These are phyloP conservation scores for Lasiodiplodia theobromae DNA, from an alignment of 2,329 filamentous ascomycete genomes.

Conservation along the genomic window DNA sequence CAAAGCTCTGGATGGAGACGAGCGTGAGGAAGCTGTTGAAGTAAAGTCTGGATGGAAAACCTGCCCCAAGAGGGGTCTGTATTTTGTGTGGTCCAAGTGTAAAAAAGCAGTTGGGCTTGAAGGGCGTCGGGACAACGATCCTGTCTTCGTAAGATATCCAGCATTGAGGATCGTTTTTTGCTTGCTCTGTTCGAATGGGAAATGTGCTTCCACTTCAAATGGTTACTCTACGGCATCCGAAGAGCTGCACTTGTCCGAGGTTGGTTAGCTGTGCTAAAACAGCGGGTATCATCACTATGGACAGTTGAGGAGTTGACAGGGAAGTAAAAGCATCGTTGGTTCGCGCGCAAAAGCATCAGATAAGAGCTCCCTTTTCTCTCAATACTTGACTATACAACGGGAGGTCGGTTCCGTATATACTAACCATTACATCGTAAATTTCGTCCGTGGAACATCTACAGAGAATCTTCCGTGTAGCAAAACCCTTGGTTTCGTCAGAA, in stretches of 20 bases:
- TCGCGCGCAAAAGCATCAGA: neutral
- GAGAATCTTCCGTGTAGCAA: neutral
- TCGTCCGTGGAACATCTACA: neutral
- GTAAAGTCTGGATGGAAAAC: slow-evolving; percentile 26
- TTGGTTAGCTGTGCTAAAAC: neutral
- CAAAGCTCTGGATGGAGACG: slow-evolving; percentile 52
- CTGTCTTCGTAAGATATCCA: neutral
- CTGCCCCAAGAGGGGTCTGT: neutral
- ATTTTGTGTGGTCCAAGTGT: neutral
- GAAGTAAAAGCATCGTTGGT: neutral
- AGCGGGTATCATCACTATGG: neutral
- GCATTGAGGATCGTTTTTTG: neutral
- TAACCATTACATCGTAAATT: neutral
- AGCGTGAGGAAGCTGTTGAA: slow-evolving; percentile 47
- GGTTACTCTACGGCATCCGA: neutral
- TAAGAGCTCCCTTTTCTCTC: neutral
- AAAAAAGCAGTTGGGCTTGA: neutral
- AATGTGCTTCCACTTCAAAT: neutral
- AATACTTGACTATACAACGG: neutral
- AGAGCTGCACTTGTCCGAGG: neutral
- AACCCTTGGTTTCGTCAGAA: neutral
- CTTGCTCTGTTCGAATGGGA: neutral
- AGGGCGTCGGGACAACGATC: neutral
- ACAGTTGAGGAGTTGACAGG: neutral
- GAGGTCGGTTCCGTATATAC: neutral